Evolutionary conservation across 495 filamentous ascomycete species (phyloP), one percentile per base, ranked within the genome.

Genomic region (Annulohypoxylon moriforme): DNA sequence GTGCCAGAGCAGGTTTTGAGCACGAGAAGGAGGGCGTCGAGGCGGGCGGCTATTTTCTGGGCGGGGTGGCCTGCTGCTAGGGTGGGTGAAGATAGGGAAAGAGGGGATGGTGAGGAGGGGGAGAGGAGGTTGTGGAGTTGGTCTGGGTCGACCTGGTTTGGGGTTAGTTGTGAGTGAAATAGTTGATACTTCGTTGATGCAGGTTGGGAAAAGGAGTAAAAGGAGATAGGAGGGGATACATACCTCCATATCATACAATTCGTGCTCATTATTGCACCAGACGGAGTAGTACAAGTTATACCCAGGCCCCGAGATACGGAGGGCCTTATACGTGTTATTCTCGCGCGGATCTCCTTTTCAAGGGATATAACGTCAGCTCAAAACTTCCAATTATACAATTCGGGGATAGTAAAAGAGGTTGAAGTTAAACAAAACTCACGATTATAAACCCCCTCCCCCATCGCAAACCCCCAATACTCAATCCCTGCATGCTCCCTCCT

Each of bases 251-350:
- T 90, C 86, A 65, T 89, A 90, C 0, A 90, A 78, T 58, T 90
- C 86, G 56, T 89, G 86, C 69, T 89, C 86, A 38, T 86, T 86
- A 24, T 76, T 89, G 65, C 88, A 90, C 85, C 87, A 89, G 3
- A 89, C 86, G 0, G 88, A 84, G 69, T 90, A 90, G 69, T 86
- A 88, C 0, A 90, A 64, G 55, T 85, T 84, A 56, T 88, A 89
- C 0, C 77, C 82, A 0, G 84, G 69, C 0, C 84, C 81, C 3
- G 86, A 73, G 22, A 90, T 53, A 5, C 87, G 83, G 13, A 86
- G 64, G 0, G 85, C 84, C 70, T 89, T 89, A 79, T 90, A 89
- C 0, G 86, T 89, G 67, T 87, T 89, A 60, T 87, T 56, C 8
- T 66, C 20, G 14, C 33, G 67, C 3, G 18, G 20, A 34, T 70